Conservation (phyloP, 1,139 yeast genomes). For the Arxiozyma heterogenica region DNA sequence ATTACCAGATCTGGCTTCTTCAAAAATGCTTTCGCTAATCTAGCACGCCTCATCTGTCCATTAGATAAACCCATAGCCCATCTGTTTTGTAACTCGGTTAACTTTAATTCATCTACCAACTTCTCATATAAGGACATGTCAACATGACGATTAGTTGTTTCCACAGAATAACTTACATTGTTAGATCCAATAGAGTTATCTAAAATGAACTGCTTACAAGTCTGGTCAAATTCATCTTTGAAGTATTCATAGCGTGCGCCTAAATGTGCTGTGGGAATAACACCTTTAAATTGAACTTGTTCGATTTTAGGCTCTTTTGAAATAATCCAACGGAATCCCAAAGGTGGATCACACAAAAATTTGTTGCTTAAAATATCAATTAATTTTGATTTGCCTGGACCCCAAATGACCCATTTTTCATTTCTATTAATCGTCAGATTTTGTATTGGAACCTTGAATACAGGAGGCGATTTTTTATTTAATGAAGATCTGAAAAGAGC, state of each 20-base stretch:
- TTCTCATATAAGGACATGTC: slow-evolving; percentile 33
- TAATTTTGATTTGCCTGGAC: slow-evolving; percentile 24
- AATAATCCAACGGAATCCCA: slow-evolving; percentile 16
- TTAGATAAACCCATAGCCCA: slow-evolving; percentile 87
- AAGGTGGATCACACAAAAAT: slow-evolving; percentile 23
- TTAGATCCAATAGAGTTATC: slow-evolving; percentile 29
- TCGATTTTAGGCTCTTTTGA: slow-evolving; percentile 18
- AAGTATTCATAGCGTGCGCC: slow-evolving; percentile 84
- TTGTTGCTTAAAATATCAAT: slow-evolving; percentile 22
- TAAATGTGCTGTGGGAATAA: slow-evolving; percentile 60
- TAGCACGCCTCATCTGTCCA: slow-evolving; percentile 87
- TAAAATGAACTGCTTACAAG: slow-evolving; percentile 53
- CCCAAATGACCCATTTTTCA: slow-evolving; percentile 30
- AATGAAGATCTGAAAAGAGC: slow-evolving; percentile 26
- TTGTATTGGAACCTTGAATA: slow-evolving; percentile 23
- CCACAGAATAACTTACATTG: slow-evolving; percentile 21
- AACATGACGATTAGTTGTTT: slow-evolving; percentile 25
- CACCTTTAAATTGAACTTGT: slow-evolving; percentile 58
- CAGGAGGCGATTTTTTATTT: slow-evolving; percentile 15
- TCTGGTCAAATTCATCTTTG: slow-evolving; percentile 74
- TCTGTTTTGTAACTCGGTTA: slow-evolving; percentile 49
- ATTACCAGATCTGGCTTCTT: slow-evolving; percentile 56
- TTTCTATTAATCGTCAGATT: slow-evolving; percentile 23
- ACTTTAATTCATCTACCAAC: slow-evolving; percentile 43
- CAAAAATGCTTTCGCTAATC: slow-evolving; percentile 68